phyloP scores from a whole-genome alignment of 495 filamentous ascomycete genomes.

The Aspergillus heteromorphus region DNA sequence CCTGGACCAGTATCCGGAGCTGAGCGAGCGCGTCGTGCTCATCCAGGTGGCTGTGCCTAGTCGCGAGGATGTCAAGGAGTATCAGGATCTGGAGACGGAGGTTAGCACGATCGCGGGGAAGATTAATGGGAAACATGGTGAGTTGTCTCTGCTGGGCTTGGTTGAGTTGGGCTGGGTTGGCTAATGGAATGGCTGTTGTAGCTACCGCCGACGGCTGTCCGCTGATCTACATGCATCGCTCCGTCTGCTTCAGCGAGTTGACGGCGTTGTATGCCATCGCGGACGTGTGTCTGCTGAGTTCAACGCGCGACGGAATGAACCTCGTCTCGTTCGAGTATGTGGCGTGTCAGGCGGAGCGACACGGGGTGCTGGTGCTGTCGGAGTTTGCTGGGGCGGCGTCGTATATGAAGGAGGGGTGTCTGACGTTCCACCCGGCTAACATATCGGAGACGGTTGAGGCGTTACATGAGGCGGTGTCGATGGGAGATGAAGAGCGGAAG shows the following conservation, averaged over 20 bases:
- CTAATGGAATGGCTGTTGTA: slow-evolving; percentile 21
- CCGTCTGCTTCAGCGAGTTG: slow-evolving; percentile 83
- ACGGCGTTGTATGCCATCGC: slow-evolving; percentile 86
- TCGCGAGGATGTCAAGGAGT: slow-evolving; percentile 90
- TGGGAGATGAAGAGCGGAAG: slow-evolving; percentile 70
- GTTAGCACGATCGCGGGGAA: slow-evolving; percentile 85
- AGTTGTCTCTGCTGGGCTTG: background rate
- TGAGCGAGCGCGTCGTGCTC: slow-evolving; percentile 84
- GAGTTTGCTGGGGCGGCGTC: slow-evolving; percentile 90
- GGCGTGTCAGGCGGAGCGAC: slow-evolving; percentile 74
- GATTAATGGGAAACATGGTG: slow-evolving; percentile 69
- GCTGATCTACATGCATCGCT: slow-evolving; percentile 91
- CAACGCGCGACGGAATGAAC: slow-evolving; percentile 96
- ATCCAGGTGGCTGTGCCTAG: slow-evolving; percentile 93
- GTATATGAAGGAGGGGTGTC: slow-evolving; percentile 68
- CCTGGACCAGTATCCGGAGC: slow-evolving; percentile 84
- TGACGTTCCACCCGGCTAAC: slow-evolving; percentile 91
- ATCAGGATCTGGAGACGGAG: slow-evolving; percentile 86
- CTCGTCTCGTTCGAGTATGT: slow-evolving; percentile 95
- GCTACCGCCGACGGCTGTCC: slow-evolving; percentile 88
- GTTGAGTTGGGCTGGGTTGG: too few species aligned
- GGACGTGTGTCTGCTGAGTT: slow-evolving; percentile 84
- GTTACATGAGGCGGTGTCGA: slow-evolving; percentile 77
- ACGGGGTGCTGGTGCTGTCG: slow-evolving; percentile 86
- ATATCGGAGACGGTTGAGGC: slow-evolving; percentile 81